Base-by-base conservation (phyloP, 805 yeast genomes). In the Yarrowia bubula region DNA sequence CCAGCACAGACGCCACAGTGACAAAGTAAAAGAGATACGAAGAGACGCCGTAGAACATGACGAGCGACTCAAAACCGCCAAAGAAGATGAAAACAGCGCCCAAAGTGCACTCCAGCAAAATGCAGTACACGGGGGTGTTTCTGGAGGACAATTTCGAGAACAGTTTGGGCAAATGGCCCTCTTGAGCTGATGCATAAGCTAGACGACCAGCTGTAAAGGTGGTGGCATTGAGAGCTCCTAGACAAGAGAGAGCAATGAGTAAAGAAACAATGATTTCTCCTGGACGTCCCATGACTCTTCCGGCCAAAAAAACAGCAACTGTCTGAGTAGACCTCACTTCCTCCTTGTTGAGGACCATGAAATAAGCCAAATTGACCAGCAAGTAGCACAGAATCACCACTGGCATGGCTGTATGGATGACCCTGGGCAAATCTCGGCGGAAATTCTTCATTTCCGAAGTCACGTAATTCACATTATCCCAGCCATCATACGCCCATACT, bases 311-410 rank as follows among this genome's bases (percentile, higher is more conserved):
- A 39, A 78, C 66, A 4, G 78, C 78, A 3, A 78, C 78, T 1
- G 79, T 75, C 13, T 75, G 70, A 3, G 79, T 70, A 3, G 67
- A 57, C 22, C 71, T 70, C 11, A 78, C 68, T 47, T 80, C 85
- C 6, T 85, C 87, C 67, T 82, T 81, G 65, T 92, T 89, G 44
- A 92, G 90, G 55, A 90, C 93, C 4, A 91, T 92, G 73, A 85
- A 78, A 68, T 78, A 78, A 6, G 78, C 73, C 14, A 73, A 28
- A 65, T 78, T 78, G 14, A 78, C 76, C 17, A 73, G 65, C 18
- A 76, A 35, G 67, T 78, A 78, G 31, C 75, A 72, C 8, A 69
- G 15, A 22, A 76, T 75, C 9, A 78, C 81, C 0, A 71, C 65
- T 0, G 79, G 78, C 80, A 78, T 77, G 17, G 80, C 76, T 11